phyloP scores from a whole-genome alignment of 2,329 filamentous ascomycete species.

The Moelleriella libera region DNA sequence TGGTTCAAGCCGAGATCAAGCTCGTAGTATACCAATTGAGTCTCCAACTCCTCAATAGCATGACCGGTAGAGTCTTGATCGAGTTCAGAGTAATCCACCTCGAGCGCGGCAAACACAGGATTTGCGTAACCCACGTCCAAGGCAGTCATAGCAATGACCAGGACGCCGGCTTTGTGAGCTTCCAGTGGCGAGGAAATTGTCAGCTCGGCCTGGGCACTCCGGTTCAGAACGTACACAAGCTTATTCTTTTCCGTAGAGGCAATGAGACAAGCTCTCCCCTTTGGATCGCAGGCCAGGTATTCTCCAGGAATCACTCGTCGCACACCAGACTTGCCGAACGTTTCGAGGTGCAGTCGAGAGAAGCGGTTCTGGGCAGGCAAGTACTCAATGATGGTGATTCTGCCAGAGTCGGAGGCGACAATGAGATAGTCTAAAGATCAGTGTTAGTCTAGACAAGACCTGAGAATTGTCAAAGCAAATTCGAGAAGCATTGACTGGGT shows the following conservation, averaged over 20 bases:
- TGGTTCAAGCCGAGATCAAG: slow-evolving; percentile 94
- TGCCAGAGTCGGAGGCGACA: slow-evolving; percentile 86
- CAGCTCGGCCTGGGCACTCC: slow-evolving; percentile 85
- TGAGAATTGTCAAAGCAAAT: background rate
- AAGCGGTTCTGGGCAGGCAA: slow-evolving; percentile 76
- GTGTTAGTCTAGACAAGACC: background rate
- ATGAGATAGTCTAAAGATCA: slow-evolving; percentile 72
- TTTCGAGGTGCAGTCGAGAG: slow-evolving; percentile 83
- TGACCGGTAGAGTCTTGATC: slow-evolving; percentile 84
- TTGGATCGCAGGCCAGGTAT: slow-evolving; percentile 89
- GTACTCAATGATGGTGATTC: slow-evolving; percentile 90
- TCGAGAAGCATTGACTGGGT: background rate
- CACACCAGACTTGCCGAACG: slow-evolving; percentile 93
- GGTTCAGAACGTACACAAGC: slow-evolving; percentile 94
- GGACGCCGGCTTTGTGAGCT: slow-evolving; percentile 81
- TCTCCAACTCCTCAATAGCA: slow-evolving; percentile 71
- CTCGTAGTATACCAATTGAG: slow-evolving; percentile 91
- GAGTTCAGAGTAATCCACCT: slow-evolving; percentile 82
- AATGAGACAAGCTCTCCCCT: slow-evolving; percentile 87
- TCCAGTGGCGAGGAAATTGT: slow-evolving; percentile 96
- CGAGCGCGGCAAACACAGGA: slow-evolving; percentile 86
- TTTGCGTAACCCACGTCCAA: slow-evolving; percentile 96
- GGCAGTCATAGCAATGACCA: slow-evolving; percentile 78
- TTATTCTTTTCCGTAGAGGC: slow-evolving; percentile 98
- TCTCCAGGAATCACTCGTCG: slow-evolving; percentile 89